Conservation (phyloP, 768 basidiomycete genomes). For the Russula brevipes region DNA sequence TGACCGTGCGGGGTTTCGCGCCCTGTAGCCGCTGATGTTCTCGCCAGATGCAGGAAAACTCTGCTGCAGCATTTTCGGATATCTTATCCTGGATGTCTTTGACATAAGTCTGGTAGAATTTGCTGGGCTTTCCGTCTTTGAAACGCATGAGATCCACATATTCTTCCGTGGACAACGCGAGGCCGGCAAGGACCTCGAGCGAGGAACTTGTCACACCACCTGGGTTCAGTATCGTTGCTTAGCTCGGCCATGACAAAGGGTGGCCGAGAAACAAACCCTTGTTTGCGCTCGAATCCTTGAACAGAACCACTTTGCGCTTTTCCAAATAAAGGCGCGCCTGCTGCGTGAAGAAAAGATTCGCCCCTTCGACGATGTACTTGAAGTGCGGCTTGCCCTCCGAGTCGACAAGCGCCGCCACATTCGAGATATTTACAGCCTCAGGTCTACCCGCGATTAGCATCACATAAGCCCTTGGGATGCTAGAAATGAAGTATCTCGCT, state of each 20-base stretch:
- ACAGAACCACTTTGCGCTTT: constrained; percentile 86
- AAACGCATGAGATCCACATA: constrained; percentile 91
- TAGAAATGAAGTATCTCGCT: neutral
- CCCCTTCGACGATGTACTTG: constrained; percentile 96
- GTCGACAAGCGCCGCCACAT: constrained; percentile 84
- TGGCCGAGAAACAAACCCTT: constrained; percentile 49
- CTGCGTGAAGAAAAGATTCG: constrained; percentile 95
- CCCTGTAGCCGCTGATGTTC: constrained; percentile 82
- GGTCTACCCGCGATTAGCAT: constrained; percentile 42
- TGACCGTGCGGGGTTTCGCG: constrained; percentile 76
- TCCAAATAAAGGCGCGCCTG: constrained; percentile 91
- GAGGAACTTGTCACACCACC: constrained; percentile 96
- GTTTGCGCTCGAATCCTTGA: constrained; percentile 95
- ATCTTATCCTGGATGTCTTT: constrained; percentile 90
- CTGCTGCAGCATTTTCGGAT: constrained; percentile 82
- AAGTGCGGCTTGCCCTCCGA: constrained; percentile 94
- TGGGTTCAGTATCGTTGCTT: constrained; percentile 29
- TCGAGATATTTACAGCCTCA: constrained; percentile 95
- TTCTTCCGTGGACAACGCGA: constrained; percentile 84
- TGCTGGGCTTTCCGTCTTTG: constrained; percentile 79
- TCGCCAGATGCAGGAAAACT: constrained; percentile 89
- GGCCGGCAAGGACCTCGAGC: constrained; percentile 95
- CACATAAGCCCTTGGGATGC: neutral
- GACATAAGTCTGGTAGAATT: constrained; percentile 90
- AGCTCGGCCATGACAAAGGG: neutral